Base-by-base conservation (phyloP, 202 grass and related monocot species). In the Sporobolus alterniflorus region DNA sequence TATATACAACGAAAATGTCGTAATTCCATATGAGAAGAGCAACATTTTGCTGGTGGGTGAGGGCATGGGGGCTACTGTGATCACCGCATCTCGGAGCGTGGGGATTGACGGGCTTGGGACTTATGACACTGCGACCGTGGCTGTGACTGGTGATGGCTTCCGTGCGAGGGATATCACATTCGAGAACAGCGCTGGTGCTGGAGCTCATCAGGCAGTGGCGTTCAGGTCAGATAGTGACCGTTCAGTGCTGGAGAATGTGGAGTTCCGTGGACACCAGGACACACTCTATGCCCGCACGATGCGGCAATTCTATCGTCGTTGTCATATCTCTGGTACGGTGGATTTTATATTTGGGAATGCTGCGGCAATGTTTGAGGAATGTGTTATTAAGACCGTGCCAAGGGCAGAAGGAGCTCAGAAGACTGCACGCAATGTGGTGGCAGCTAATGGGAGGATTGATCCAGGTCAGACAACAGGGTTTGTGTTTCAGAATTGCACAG, bases 301-400 rank as follows among this genome's bases (percentile, higher is more conserved):
- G 82, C 87, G 91, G 3, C 96, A 98, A 16, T 51, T 98, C n/a
- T 95, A 93, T 80, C 88, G 69, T 36, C 67, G 68, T 16, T 95
- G 95, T 68, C 88, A 75, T 76, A 89, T 98, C 12, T 14, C 43
- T 0, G 96, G 92, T n/a, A 98, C 90, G 0, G 75, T 98, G 29
- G 96, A 98, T 77, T 95, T 98, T 72, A 74, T 95, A 61, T 95
- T 95, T 28, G 96, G 96, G 61, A 98, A 95, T 73, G 84, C 96
- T 0, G 96, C 96, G 0, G 90, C 87, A 0, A 17, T 98, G 43
- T 95, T 98, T 52, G 90, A 95, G 67, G 88, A 89, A 40, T 98
- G 92, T 21, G 62, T 85, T 28, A 85, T 98, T 26, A 86, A 83
- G 80, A 88, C 85, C 30, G 80, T 92, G 56, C 90, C 85, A 3